phyloP scores from a whole-genome alignment of 2,329 filamentous ascomycete species.

The Paecilomyces niveus region DNA sequence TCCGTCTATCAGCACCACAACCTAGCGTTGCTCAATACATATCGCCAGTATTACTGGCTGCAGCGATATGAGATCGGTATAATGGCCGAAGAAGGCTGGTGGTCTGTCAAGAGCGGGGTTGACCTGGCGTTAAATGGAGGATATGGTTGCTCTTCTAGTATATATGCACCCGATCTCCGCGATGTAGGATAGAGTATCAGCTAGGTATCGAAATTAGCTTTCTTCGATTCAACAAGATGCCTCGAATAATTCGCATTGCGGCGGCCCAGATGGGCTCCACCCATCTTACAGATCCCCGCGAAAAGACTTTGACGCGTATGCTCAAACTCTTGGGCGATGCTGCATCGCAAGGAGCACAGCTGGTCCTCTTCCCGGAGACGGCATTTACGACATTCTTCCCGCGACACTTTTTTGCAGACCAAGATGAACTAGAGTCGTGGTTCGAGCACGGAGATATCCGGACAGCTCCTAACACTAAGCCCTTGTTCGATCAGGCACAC shows the following conservation, averaged over 20 bases:
- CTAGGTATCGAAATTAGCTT: background rate
- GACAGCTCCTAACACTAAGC: constrained; percentile 38
- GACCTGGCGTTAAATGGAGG: background rate
- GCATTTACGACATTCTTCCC: constrained; percentile 54
- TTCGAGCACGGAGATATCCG: constrained; percentile 44
- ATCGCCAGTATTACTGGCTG: background rate
- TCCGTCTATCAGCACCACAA: background rate
- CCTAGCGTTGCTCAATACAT: background rate
- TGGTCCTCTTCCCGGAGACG: constrained; percentile 50
- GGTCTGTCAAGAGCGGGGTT: background rate
- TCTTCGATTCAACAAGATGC: constrained; percentile 18
- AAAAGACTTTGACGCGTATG: constrained; percentile 43
- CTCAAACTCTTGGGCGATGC: constrained; percentile 43
- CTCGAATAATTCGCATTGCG: constrained; percentile 41
- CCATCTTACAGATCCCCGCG: constrained; percentile 35
- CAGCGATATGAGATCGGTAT: background rate
- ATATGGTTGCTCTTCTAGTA: background rate
- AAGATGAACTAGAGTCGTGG: constrained; percentile 39
- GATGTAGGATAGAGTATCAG: background rate
- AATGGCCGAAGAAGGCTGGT: background rate
- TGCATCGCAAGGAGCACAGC: constrained; percentile 36
- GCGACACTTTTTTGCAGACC: constrained; percentile 41
- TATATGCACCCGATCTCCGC: background rate
- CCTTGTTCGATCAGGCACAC: constrained; percentile 45
- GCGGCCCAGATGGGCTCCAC: constrained; percentile 49